Evolutionary conservation across 305 asterid genomes (phyloP).

Genomic region (Fraxinus sp.): DNA sequence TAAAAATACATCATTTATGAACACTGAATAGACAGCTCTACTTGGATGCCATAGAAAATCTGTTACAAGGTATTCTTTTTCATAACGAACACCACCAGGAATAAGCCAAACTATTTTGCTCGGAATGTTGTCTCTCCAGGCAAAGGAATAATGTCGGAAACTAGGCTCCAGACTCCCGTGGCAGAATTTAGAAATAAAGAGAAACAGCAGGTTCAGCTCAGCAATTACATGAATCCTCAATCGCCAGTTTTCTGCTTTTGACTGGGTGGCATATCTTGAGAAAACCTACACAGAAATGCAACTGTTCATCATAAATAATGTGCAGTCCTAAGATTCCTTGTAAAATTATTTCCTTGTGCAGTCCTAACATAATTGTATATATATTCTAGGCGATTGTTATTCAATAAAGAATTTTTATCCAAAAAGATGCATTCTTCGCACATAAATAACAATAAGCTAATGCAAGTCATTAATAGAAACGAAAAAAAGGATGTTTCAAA

Average conservation of each 20-base stretch:
- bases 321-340: neutral
- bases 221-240: constrained; percentile 2
- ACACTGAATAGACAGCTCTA: neutral
- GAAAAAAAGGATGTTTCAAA: neutral
- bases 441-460: neutral
- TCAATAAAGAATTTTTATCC: neutral
- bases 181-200: neutral
- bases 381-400: neutral
- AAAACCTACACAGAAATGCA: constrained; percentile 38
- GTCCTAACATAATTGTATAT: neutral
- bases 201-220: neutral
- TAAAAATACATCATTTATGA: neutral
- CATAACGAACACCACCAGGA: neutral
- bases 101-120: neutral
- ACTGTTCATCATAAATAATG: neutral
- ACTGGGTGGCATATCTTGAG: constrained; percentile 35
- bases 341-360: neutral
- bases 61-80: neutral
- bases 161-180: neutral
- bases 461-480: neutral
- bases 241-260: constrained; percentile 37
- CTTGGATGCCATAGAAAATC: neutral
- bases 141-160: neutral
- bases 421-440: neutral
- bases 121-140: neutral